phyloP scores from a whole-genome alignment of 177 flowering plant species.

The Vitis hybrid region DNA sequence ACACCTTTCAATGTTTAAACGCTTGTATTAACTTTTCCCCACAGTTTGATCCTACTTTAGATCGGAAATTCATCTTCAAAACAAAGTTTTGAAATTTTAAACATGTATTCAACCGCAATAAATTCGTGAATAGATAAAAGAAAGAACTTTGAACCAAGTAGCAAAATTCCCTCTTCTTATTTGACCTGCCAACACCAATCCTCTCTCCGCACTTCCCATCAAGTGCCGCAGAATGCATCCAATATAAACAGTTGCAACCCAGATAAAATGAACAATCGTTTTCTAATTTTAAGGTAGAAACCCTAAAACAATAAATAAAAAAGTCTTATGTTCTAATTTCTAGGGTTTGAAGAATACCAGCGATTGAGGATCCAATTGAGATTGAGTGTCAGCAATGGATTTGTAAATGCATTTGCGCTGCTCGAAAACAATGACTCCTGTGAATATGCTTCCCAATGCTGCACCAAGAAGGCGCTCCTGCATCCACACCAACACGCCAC shows the following conservation, averaged over 20 bases:
- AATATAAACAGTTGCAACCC: not conserved
- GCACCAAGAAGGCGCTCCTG: conserved; percentile 89
- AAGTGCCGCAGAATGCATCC: not conserved
- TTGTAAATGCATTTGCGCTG: conserved; percentile 45
- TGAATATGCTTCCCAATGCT: conserved; percentile 54
- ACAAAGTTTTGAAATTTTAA: no score
- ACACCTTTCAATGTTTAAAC: no score
- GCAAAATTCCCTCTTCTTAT: no score
- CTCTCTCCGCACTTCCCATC: no score
- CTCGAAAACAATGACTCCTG: conserved; percentile 48
- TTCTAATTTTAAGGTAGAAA: not conserved
- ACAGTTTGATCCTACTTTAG: no score
- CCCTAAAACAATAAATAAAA: no score
- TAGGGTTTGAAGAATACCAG: conserved; percentile 21
- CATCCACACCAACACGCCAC: conserved; percentile 2
- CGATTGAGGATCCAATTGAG: conserved; percentile 14
- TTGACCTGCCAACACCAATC: no score
- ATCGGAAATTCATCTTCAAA: no score
- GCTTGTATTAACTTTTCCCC: no score
- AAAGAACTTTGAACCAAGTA: no score
- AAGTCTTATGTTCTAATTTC: not conserved
- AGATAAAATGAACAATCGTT: not conserved
- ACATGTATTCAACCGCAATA: no score
- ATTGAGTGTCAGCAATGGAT: conserved; percentile 29
- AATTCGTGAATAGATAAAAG: no score